Percentiles rank a stretch among this genome's conserved stretches.
phyloP scores from a whole-genome alignment of 2,329 filamentous ascomycete genomes.

The Paramyrothecium roridum region DNA sequence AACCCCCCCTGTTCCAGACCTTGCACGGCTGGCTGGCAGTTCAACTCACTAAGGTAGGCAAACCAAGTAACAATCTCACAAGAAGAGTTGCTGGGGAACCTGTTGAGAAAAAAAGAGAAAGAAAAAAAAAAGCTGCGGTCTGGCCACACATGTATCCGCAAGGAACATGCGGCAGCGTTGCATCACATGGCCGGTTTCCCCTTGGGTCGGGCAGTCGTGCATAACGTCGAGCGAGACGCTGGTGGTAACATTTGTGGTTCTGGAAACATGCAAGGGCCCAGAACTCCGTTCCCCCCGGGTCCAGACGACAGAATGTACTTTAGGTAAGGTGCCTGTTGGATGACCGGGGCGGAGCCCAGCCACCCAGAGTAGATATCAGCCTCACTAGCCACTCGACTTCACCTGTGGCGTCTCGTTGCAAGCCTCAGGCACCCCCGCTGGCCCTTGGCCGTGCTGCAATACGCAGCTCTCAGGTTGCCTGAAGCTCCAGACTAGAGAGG shows the following conservation, averaged over 20 bases:
- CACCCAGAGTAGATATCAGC: too few relatives aligned
- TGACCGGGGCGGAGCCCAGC: not conserved
- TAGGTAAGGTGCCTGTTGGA: too few relatives aligned
- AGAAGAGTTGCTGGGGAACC: too few relatives aligned
- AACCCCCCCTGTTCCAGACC: too few relatives aligned
- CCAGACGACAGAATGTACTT: not conserved
- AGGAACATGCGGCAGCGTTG: not conserved
- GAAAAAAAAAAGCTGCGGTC: too few relatives aligned
- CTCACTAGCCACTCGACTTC: conserved; percentile 18
- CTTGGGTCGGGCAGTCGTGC: not conserved
- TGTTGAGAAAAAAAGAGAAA: too few relatives aligned
- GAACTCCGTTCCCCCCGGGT: not conserved
- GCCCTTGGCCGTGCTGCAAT: conserved; percentile 17
- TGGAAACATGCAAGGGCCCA: not conserved
- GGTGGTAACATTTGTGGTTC: not conserved
- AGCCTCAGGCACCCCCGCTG: conserved; percentile 30
- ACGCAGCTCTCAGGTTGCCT: conserved; percentile 44
- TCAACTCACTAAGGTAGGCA: too few relatives aligned
- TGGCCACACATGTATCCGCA: not conserved
- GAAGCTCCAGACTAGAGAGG: conserved; percentile 26
- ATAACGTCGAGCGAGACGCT: not conserved
- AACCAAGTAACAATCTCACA: too few relatives aligned
- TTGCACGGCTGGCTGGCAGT: too few relatives aligned
- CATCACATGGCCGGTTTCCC: not conserved
- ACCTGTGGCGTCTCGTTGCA: conserved; percentile 12